Base-by-base conservation (phyloP, 2,329 filamentous ascomycete genomes). In the Hyphodiscus sp. region DNA sequence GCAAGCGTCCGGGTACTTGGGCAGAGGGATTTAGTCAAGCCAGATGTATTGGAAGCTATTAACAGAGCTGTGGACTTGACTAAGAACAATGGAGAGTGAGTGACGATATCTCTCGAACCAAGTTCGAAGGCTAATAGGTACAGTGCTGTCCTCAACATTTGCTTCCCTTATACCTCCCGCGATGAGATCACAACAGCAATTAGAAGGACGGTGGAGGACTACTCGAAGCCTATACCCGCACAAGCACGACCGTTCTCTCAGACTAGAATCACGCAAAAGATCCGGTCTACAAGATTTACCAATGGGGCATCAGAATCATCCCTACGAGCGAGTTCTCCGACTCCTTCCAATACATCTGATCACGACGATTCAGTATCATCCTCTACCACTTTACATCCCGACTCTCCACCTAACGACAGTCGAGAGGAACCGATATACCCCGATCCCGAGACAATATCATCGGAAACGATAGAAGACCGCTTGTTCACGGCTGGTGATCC, bases 91-190 rank as follows among this genome's bases (percentile, higher is more conserved):
- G 87, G 85, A 58, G 84, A 86, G 86, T 89, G 68, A 57, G 75
- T 68, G 1, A 6, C 16, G 16, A 11, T 41, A 29, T 47, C 9
- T 16, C 9, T 8, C 20, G 43, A 45, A 13, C 18, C 18, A 9
- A 38, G 29, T 9, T 20, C 16, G 8, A 48, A 15, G 8, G 16
- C 63, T 53, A 66, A 51, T 23, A 42, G 46, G 8, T 20, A 18
- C 58, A 79, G 76, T 55, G 82, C 83, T 43, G 78, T 87, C 29
- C 76, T 99, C 49, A 99, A 99, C 68, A 91, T 99, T 58, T 99
- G 94, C 75, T 97, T 97, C 66, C 94, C 94, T 0, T 99, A 99
- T 67, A 97, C 94, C 0, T 95, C 91, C 4, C 82, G 94, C 59
- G 91, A 96, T 65, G 94, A 99, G 69, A 97, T 99, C 61, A 95